Percentiles rank a stretch among this genome's conserved stretches.
Evolutionary conservation across 208 protist species (phyloP).

Genomic region (Tritrichomonas musculus): DNA sequence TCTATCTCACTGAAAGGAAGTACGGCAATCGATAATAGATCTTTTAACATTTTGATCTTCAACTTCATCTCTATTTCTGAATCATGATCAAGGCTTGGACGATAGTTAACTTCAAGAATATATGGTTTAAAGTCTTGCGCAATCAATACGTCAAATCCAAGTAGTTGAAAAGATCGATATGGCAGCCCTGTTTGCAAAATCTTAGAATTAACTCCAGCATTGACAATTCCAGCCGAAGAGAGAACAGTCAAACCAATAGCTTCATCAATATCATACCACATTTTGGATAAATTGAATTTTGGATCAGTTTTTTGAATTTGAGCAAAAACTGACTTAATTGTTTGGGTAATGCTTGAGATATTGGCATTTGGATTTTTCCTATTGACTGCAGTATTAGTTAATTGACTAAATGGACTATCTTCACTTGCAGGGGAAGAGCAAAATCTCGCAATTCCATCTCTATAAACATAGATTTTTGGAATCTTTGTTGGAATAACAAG

Average conservation of each 20-base stretch:
- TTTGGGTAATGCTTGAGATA: background rate
- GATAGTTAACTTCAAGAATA: constrained; percentile 89
- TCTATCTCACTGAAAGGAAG: background rate
- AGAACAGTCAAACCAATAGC: background rate
- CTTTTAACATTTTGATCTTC: constrained; percentile 1
- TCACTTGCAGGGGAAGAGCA: background rate
- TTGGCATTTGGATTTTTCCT: background rate
- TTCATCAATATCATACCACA: background rate
- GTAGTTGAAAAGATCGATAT: constrained; percentile 79
- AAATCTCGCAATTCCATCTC: background rate
- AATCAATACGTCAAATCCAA: constrained; percentile 87
- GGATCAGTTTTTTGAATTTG: background rate
- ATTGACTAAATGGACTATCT: background rate
- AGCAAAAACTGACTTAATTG: background rate
- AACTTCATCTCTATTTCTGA: background rate
- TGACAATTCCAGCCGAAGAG: background rate
- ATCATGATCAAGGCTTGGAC: constrained; percentile 65
- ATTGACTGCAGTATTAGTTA: background rate
- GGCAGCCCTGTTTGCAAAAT: too few species aligned
- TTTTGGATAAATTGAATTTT: background rate
- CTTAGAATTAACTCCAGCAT: background rate
- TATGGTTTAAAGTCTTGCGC: constrained; percentile 75
- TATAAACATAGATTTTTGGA: background rate
- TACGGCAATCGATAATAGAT: background rate
- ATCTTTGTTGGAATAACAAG: background rate